These are phyloP conservation scores for Nicotiana benthamiana DNA, from an alignment of 257 asterid genomes.

Conservation along the genomic window DNA sequence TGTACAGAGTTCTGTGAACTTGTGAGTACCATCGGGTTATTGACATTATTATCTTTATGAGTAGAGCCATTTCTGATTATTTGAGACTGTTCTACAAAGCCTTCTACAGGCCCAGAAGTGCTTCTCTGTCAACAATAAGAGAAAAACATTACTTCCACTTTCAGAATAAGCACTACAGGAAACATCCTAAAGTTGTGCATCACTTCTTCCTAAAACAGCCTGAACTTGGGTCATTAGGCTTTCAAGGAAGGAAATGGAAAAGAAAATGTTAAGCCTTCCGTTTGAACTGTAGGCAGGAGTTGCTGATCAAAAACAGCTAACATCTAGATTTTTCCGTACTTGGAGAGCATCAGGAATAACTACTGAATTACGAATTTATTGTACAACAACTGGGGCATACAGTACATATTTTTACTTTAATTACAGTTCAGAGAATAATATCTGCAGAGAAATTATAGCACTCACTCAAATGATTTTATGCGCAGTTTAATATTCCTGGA, in stretches of 20 bases:
- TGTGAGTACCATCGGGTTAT: constrained; percentile 28
- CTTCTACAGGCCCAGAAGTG: constrained; percentile 49
- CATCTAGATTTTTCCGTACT: not conserved
- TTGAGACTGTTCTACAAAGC: constrained; percentile 48
- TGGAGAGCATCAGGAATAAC: not conserved
- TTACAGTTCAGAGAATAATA: not conserved
- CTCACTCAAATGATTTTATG: not conserved
- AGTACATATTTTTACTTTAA: not conserved
- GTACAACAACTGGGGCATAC: not conserved
- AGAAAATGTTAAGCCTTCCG: not conserved
- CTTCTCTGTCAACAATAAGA: constrained; percentile 41
- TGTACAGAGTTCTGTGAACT: constrained; percentile 41
- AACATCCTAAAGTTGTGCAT: not conserved
- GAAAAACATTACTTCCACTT: constrained; percentile 2
- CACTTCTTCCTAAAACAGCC: constrained; percentile 1
- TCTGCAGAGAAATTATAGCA: not conserved
- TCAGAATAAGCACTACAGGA: not conserved
- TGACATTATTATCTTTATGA: constrained; percentile 41
- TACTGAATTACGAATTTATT: not conserved
- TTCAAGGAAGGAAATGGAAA: not conserved
- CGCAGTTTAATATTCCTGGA: not conserved
- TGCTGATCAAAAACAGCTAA: not conserved
- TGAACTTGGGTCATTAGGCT: not conserved
- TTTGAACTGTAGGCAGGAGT: not conserved
- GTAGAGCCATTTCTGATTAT: constrained; percentile 36